Conservation (phyloP, 768 basidiomycete species). For the Cyclocybe cylindracea region DNA sequence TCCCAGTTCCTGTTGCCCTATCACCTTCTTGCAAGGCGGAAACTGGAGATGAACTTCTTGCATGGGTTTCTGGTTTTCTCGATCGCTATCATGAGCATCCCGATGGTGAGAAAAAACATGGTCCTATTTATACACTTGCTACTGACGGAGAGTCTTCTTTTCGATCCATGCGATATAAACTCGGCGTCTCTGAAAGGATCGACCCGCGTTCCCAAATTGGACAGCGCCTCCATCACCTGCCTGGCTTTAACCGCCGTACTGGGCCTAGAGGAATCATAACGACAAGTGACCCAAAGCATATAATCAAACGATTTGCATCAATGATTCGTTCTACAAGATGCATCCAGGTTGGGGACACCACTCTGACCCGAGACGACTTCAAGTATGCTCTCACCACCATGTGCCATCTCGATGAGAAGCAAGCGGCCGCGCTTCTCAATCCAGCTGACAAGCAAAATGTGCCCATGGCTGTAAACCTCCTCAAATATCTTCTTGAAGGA, state of each 20-base stretch:
- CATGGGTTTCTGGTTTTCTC: conserved; percentile 17
- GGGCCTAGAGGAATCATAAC: conserved; percentile 14
- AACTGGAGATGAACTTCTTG: conserved; percentile 8
- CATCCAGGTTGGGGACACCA: conserved; percentile 14
- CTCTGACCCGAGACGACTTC: conserved; percentile 8
- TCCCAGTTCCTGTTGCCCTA: conserved; percentile 19
- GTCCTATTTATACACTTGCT: conserved; percentile 22
- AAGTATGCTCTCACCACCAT: conserved; percentile 14
- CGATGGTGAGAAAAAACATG: conserved; percentile 18
- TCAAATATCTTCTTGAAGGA: conserved; percentile 13
- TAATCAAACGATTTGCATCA: conserved; percentile 28
- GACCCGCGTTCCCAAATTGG: conserved; percentile 11
- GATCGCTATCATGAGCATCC: conserved; percentile 13
- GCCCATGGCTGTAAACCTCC: conserved; percentile 17
- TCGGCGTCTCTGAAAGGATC: conserved; percentile 13
- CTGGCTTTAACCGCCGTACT: conserved; percentile 23
- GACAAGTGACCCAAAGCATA: conserved; percentile 30
- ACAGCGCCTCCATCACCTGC: conserved; percentile 8
- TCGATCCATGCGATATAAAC: conserved; percentile 14
- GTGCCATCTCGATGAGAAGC: conserved; percentile 3
- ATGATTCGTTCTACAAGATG: conserved; percentile 17
- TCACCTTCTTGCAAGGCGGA: conserved; percentile 25
- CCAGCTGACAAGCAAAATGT: conserved; percentile 36
- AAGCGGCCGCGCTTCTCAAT: conserved; percentile 17
- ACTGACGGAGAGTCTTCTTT: conserved; percentile 31